Conservation (phyloP, 192 early-diverging fungal species). For the Umbelopsis sp. region DNA sequence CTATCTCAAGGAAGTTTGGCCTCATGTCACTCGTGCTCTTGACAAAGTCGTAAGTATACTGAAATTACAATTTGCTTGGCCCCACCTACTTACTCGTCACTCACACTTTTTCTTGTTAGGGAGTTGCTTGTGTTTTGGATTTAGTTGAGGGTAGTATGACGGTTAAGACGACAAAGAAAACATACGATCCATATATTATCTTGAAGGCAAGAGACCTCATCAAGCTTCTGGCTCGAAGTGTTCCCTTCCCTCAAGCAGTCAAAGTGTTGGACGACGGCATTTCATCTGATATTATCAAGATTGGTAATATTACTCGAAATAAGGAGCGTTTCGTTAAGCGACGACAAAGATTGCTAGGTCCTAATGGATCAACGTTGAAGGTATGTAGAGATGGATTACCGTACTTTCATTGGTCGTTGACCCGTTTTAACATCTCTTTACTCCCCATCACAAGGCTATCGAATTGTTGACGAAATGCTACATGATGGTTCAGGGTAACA, state of each 20-base stretch:
- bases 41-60: slow-evolving; percentile 62
- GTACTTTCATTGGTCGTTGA: not conserved
- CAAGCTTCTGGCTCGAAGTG: slow-evolving; percentile 91
- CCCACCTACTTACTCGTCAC: not conserved
- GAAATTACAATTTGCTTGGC: not conserved
- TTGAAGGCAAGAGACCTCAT: slow-evolving; percentile 94
- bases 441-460: slow-evolving; percentile 64
- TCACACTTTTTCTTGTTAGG: slow-evolving; percentile 45
- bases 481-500: slow-evolving; percentile 98
- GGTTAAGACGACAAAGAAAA: slow-evolving; percentile 95
- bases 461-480: slow-evolving; percentile 96
- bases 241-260: slow-evolving; percentile 90
- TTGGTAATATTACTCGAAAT: slow-evolving; percentile 92
- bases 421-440: not conserved
- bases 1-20: slow-evolving; percentile 92
- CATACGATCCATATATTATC: slow-evolving; percentile 93
- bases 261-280: slow-evolving; percentile 92
- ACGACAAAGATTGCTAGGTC: slow-evolving; percentile 91
- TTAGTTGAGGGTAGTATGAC: slow-evolving; percentile 98
- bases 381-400: slow-evolving; percentile 25
- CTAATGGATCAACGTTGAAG: slow-evolving; percentile 93
- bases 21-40: slow-evolving; percentile 78
- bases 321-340: slow-evolving; percentile 99
- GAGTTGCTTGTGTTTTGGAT: slow-evolving; percentile 88
- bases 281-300: slow-evolving; percentile 95